These are phyloP conservation scores for Ophiostoma sp. DNA, from an alignment of 2,329 filamentous ascomycete genomes.

Conservation along the genomic window DNA sequence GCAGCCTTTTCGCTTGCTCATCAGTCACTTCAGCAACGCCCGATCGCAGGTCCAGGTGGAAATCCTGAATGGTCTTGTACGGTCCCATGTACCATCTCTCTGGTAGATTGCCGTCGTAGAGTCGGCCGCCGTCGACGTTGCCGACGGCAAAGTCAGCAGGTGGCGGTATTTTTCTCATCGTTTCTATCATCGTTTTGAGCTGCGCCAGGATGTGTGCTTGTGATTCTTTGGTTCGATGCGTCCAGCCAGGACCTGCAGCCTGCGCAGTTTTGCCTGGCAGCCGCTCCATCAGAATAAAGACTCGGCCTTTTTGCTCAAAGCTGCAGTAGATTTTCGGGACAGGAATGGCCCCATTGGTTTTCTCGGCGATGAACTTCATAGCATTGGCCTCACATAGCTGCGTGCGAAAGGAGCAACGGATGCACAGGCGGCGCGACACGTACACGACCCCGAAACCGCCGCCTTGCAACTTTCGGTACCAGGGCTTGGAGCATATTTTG, in stretches of 20 bases:
- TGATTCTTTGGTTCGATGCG: background rate
- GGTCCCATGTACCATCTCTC: constrained; percentile 8
- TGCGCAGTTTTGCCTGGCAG: constrained; percentile 29
- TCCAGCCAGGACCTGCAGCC: constrained; percentile 25
- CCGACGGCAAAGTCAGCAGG: constrained; percentile 23
- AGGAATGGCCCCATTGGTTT: constrained; percentile 33
- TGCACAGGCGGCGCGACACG: background rate
- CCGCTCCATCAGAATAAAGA: constrained; percentile 45
- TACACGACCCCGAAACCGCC: background rate
- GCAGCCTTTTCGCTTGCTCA: background rate
- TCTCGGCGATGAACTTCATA: constrained; percentile 38
- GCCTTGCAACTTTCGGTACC: background rate
- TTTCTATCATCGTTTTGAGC: background rate
- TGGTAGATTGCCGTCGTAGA: constrained; percentile 31
- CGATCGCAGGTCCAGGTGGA: background rate
- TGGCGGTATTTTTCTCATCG: background rate
- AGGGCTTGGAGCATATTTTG: background rate
- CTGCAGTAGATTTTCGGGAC: constrained; percentile 43
- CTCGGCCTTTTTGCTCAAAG: constrained; percentile 37
- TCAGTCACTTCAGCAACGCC: background rate
- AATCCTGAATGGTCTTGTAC: background rate
- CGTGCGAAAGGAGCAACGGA: background rate
- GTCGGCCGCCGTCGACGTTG: constrained; percentile 31
- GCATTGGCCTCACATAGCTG: constrained; percentile 13
- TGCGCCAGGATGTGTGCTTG: constrained; percentile 7